Base-by-base conservation (phyloP, 2,329 filamentous ascomycete species). In the Cytospora piceicola region DNA sequence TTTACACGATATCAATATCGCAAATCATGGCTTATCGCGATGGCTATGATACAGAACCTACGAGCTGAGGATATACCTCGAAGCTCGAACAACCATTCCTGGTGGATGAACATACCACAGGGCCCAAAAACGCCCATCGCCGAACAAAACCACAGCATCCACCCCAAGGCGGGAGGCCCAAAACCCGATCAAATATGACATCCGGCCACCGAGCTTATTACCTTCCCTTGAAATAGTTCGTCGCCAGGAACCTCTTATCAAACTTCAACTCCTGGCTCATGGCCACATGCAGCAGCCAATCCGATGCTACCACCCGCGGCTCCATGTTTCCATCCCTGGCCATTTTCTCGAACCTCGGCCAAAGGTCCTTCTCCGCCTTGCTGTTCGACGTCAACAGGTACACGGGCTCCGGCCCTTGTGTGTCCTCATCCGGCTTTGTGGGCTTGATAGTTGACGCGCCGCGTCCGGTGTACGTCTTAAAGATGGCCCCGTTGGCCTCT, bases 261-360 rank as follows among this genome's bases (percentile, higher is more conserved):
- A 88, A 89, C n/a, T 82, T 81, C 69, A 95, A 80, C 76, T 93
- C 84, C 78, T 99, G 95, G 72, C 87, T 88, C 91, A 99, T 94
- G 5, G 93, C 92, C 67, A 93, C 89, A 73, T 94, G 90, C 65
- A 99, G 80, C 72, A 99, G 77, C 95, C 95, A 99, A 74, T 99
- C 94, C 3, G 91, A 86, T 56, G 85, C 86, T 29, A 97, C 93
- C 51, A 99, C 88, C 61, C 91, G 84, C 3, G 94, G 90, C 70
- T 89, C 85, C 85, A 94, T 93, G 73, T 92, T 89, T 54, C 91
- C 89, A 71, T 89, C 90, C 68, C 83, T 80, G 2, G 92, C 94
- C 85, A 96, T 89, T 60, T 91, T 87, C 64, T 87, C 83, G 76
- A 99, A 99, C 67, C 88, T 88, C 17, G 83, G 80, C 92, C 94